phyloP scores from a whole-genome alignment of 352 stramenopile species.

The Halophytophthora polymorphica region DNA sequence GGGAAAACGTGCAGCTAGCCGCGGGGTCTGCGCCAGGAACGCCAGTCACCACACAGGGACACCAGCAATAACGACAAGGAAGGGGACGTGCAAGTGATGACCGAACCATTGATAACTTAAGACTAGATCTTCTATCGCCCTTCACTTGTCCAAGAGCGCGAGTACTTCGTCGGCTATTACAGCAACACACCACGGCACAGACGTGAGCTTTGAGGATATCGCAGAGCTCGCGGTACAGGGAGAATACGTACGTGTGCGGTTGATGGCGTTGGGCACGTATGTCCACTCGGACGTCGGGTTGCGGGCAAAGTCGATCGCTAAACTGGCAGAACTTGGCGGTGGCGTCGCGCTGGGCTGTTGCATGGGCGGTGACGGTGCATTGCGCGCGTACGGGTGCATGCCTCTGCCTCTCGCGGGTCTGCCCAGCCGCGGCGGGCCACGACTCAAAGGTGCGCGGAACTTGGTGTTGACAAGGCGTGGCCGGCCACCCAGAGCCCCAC shows the following conservation, averaged over 20 bases:
- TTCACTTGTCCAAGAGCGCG: conserved; percentile 41
- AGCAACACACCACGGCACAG: conserved; percentile 6
- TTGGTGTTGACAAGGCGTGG: conserved; percentile 20
- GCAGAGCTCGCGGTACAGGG: neutral
- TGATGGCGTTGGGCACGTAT: conserved; percentile 42
- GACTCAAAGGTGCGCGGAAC: conserved; percentile 27
- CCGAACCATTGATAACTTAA: conserved; percentile 20
- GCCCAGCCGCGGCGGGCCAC: conserved; percentile 12
- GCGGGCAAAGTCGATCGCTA: conserved; percentile 48
- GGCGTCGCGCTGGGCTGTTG: neutral
- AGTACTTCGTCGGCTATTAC: conserved; percentile 53
- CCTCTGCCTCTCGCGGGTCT: conserved; percentile 9
- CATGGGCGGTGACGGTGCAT: neutral
- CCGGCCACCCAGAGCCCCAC: conserved; percentile 10
- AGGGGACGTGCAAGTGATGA: too few species aligned
- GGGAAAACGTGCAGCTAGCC: conserved; percentile 35
- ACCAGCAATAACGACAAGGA: neutral
- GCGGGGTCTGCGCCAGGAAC: conserved; percentile 5
- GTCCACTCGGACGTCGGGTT: conserved; percentile 63
- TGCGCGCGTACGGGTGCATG: conserved; percentile 16
- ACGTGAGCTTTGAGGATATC: conserved; percentile 1
- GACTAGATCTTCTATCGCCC: neutral
- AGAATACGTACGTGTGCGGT: conserved; percentile 41
- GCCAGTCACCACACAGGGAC: neutral
- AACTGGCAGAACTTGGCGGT: conserved; percentile 3